Percentiles rank a stretch among this genome's conserved stretches.
phyloP scores from a whole-genome alignment of 768 basidiomycete species.

The Cystobasidium tubakii region DNA sequence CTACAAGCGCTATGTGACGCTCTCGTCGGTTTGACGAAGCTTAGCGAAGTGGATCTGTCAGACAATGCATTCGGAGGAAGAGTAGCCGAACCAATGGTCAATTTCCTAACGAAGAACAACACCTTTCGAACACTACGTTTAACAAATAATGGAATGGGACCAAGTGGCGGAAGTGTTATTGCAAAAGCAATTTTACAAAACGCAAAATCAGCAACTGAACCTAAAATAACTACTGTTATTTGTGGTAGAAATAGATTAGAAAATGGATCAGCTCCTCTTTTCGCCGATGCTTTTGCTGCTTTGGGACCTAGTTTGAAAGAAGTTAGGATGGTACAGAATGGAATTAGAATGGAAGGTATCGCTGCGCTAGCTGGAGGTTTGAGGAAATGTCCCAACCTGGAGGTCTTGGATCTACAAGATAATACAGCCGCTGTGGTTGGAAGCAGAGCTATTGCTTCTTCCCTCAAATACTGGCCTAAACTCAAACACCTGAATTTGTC shows the following conservation, averaged over 20 bases:
- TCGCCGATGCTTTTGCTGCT: constrained; percentile 80
- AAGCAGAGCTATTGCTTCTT: constrained; percentile 59
- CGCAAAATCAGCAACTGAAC: constrained; percentile 63
- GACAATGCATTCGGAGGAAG: constrained; percentile 97
- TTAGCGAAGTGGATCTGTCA: constrained; percentile 80
- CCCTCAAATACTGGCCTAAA: constrained; percentile 61
- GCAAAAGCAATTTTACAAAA: constrained; percentile 70
- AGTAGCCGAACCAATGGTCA: constrained; percentile 87
- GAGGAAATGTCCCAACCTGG: constrained; percentile 60
- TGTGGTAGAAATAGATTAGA: constrained; percentile 96
- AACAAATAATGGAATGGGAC: constrained; percentile 95
- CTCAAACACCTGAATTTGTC: constrained; percentile 79
- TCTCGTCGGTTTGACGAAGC: constrained; percentile 68
- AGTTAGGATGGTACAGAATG: constrained; percentile 94
- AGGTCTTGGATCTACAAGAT: constrained; percentile 85
- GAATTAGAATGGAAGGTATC: constrained; percentile 88
- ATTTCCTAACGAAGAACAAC: constrained; percentile 64
- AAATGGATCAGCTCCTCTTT: constrained; percentile 72
- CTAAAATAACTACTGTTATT: constrained; percentile 70
- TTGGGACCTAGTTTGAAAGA: constrained; percentile 69
- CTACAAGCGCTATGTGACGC: constrained; percentile 82
- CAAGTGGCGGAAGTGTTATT: constrained; percentile 75
- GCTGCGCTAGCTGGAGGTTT: constrained; percentile 70
- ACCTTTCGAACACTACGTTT: constrained; percentile 76
- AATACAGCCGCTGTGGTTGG: constrained; percentile 57